These are phyloP conservation scores for Vitis rotundifolia DNA, from an alignment of 164 flowering plant genomes.

Conservation along the genomic window DNA sequence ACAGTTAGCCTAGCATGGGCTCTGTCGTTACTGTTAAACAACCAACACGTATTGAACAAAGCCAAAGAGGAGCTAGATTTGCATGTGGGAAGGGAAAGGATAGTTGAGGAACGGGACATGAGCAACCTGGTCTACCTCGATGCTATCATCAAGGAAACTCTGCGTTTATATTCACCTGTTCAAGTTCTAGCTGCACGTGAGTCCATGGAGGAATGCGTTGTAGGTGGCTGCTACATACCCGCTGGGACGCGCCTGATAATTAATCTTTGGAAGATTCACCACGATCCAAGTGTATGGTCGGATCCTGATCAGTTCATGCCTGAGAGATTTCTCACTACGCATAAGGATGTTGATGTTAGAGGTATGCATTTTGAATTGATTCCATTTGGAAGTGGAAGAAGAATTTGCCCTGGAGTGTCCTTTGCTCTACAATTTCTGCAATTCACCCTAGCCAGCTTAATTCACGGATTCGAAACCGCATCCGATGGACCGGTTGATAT, in stretches of 20 bases:
- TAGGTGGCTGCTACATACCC: slow-evolving; percentile 19
- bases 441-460: slow-evolving; percentile 14
- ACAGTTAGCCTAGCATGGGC: slow-evolving; percentile 24
- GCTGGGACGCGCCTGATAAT: slow-evolving; percentile 17
- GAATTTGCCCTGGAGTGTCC: slow-evolving; percentile 31
- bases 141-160: slow-evolving; percentile 29
- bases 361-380: slow-evolving; percentile 27
- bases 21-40: slow-evolving; percentile 29
- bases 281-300: slow-evolving; percentile 25
- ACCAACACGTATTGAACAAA: slow-evolving; percentile 15
- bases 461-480: slow-evolving; percentile 23
- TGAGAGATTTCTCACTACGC: slow-evolving; percentile 17
- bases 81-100: slow-evolving; percentile 32
- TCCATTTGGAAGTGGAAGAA: slow-evolving; percentile 37
- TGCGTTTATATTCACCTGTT: slow-evolving; percentile 19
- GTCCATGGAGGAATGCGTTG: slow-evolving; percentile 14
- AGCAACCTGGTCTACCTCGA: slow-evolving; percentile 23
- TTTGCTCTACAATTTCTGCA: slow-evolving; percentile 19
- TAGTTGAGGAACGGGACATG: slow-evolving; percentile 26
- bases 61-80: slow-evolving; percentile 34
- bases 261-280: slow-evolving; percentile 19
- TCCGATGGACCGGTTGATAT: slow-evolving; percentile 16
- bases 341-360: slow-evolving; percentile 22
- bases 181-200: slow-evolving; percentile 9
- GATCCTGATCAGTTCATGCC: too few species aligned